Conservation (phyloP, 768 basidiomycete species). For the Lentinula lateritia region DNA sequence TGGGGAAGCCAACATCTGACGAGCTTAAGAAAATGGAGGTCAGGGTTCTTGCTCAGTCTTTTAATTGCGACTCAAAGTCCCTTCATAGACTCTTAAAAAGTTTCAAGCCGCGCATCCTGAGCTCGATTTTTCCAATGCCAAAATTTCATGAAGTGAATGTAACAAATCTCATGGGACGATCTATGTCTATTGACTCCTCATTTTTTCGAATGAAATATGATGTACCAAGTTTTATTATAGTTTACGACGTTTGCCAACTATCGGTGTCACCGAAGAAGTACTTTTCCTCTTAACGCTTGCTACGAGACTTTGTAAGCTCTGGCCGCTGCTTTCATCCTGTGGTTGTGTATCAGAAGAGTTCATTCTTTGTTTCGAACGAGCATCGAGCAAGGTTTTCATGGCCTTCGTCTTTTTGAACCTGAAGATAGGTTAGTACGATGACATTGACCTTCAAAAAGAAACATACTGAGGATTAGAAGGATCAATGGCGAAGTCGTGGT, state of each 20-base stretch:
- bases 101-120: slow-evolving; percentile 91
- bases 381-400: slow-evolving; percentile 82
- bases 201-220: neutral
- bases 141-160: slow-evolving; percentile 51
- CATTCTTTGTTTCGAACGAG: slow-evolving; percentile 59
- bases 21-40: slow-evolving; percentile 92
- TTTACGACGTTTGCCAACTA: slow-evolving; percentile 36
- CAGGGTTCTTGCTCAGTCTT: slow-evolving; percentile 7
- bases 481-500: slow-evolving; percentile 91
- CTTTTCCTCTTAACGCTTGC: slow-evolving; percentile 87
- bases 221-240: slow-evolving; percentile 11
- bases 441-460: neutral
- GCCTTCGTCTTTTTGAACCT: slow-evolving; percentile 93
- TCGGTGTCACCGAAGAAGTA: slow-evolving; percentile 17
- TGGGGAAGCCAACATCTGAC: slow-evolving; percentile 94
- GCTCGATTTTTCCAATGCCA: slow-evolving; percentile 90
- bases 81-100: slow-evolving; percentile 67
- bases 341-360: slow-evolving; percentile 12
- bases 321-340: slow-evolving; percentile 13
- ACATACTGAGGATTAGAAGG: slow-evolving; percentile 92
- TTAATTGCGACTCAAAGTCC: neutral
- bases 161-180: no score
- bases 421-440: slow-evolving; percentile 7
- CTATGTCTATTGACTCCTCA: no score
- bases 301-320: slow-evolving; percentile 62